Base-by-base conservation (phyloP, 768 basidiomycete genomes). In the Tulasnella sp. region DNA sequence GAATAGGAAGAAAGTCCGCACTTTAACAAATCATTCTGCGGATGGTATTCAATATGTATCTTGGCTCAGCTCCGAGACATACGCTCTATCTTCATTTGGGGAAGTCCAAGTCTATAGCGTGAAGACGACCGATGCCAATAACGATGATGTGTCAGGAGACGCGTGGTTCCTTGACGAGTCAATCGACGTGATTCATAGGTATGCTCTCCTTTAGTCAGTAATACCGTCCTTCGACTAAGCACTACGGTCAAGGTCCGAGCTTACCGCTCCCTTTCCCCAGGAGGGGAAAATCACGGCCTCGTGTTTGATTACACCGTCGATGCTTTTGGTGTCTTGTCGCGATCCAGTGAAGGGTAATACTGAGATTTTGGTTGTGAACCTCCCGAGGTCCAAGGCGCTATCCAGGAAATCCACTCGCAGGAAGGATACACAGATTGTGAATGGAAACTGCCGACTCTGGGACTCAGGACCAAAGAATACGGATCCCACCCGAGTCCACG, bases 401-500 rank as follows among this genome's bases (percentile, higher is more conserved):
- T 67, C 61, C 11, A 26, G 61, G 26, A 67, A 67, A 35, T 67
- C 61, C 26, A 35, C 61, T 29, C 61, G 61, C 15, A 67, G 61
- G 26, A 67, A 67, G 61, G 61, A 67, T 16, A 67, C 61, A 0
- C 61, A 67, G 13, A 35, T 5, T 4, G 26, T 67, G 61, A 29
- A 29, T 3, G 61, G 61, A 32, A 67, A 26, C 16, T 29, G 61
- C 61, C 61, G 15, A 10, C 32, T 67, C 23, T 67, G 61, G 61
- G 32, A 5, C 61, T 35, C 61, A 0, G 61, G 61, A 26, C 61
- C 61, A 29, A 67, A 35, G 32, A 32, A 67, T 35, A 32, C 26
- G 29, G 61, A 67, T 67, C 32, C 61, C 32, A 29, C 29, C 1
- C 61, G 61, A 18, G 61, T 72, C 57, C 87, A 87, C 5, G 84